Conservation (phyloP, 352 stramenopile genomes). For the Blastocystis sp. region DNA sequence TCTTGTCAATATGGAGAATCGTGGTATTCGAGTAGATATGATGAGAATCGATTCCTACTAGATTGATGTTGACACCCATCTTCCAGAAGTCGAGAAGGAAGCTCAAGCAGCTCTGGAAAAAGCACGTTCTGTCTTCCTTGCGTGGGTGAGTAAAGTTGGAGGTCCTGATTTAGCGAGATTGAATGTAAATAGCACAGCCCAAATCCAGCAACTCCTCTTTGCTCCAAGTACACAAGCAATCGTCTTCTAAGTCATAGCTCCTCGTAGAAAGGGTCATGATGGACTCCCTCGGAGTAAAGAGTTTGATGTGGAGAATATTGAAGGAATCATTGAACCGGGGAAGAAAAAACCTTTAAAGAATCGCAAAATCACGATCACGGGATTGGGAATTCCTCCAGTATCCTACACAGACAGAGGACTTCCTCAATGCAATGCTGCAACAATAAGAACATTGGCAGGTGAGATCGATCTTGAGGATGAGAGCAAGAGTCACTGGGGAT, state of each 20-base stretch:
- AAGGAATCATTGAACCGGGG: constrained; percentile 69
- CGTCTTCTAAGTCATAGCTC: not conserved
- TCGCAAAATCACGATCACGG: constrained; percentile 72
- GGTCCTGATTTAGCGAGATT: constrained; percentile 88
- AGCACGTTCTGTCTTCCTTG: constrained; percentile 75
- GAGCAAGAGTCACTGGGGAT: constrained; percentile 72
- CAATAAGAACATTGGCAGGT: constrained; percentile 87
- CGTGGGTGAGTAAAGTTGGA: constrained; percentile 84
- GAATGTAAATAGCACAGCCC: constrained; percentile 86
- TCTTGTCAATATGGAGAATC: constrained; percentile 95
- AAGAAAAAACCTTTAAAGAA: constrained; percentile 71
- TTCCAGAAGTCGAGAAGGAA: constrained; percentile 83
- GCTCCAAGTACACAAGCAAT: constrained; percentile 74
- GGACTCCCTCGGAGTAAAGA: constrained; percentile 76
- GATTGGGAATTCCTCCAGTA: constrained; percentile 85
- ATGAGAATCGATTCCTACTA: constrained; percentile 64
- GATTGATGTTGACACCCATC: constrained; percentile 81
- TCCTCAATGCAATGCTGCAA: constrained; percentile 87
- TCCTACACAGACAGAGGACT: constrained; percentile 80
- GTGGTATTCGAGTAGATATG: constrained; percentile 83
- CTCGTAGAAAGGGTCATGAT: constrained; percentile 70
- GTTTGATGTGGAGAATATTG: constrained; percentile 78
- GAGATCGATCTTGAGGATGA: constrained; percentile 80
- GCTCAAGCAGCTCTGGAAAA: constrained; percentile 81
- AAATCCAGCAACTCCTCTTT: constrained; percentile 95